phyloP scores from a whole-genome alignment of 176 grass and related monocot genomes.

The Melocanna baccifera region DNA sequence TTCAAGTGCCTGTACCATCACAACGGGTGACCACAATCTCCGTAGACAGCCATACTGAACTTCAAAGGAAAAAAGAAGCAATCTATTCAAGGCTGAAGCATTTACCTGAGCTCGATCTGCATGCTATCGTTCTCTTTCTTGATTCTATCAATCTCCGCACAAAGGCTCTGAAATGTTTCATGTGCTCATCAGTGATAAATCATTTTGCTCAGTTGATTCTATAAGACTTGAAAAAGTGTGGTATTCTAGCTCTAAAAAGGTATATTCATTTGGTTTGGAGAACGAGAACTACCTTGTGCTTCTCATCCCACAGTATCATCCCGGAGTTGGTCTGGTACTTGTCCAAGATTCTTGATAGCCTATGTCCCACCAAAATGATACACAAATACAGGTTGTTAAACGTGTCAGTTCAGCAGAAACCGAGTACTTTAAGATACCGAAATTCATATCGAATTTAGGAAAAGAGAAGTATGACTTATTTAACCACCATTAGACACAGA shows the following conservation, averaged over 20 bases:
- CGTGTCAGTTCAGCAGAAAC: not conserved
- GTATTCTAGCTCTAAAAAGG: not conserved
- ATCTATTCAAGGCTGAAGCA: not conserved
- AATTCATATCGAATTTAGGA: not conserved
- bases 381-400: not conserved
- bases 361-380: constrained; percentile 28
- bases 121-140: constrained; percentile 98
- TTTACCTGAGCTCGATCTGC: constrained; percentile 92
- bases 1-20: constrained; percentile 68
- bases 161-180: constrained; percentile 60
- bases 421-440: not conserved
- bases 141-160: constrained; percentile 79
- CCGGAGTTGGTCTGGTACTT: constrained; percentile 98
- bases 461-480: not conserved
- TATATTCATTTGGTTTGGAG: constrained; percentile 1
- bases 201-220: not conserved
- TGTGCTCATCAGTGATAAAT: not conserved
- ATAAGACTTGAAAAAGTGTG: not conserved
- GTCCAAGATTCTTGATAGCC: constrained; percentile 77
- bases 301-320: constrained; percentile 87
- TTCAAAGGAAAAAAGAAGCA: not conserved
- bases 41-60: not conserved
- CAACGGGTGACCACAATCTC: not conserved
- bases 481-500: not conserved
- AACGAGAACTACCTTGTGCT: constrained; percentile 65